Conservation (phyloP, 2,329 filamentous ascomycete species). For the Phaeomoniella chlamydospora region DNA sequence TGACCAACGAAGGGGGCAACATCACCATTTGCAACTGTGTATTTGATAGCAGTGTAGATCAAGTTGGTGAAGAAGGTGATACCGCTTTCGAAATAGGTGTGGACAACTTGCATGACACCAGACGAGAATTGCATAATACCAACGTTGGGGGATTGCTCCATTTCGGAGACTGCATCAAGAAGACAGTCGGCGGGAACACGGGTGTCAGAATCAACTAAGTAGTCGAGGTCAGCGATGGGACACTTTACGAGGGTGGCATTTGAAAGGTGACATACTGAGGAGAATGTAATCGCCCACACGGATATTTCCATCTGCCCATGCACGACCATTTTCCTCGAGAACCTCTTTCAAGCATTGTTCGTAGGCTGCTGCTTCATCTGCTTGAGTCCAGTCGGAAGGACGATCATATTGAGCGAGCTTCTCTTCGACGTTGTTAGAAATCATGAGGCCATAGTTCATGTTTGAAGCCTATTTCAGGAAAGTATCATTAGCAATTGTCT, state of each 20-base stretch:
- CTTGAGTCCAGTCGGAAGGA: conserved; percentile 37
- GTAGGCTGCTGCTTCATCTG: conserved; percentile 32
- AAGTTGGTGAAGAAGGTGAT: conserved; percentile 67
- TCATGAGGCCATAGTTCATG: conserved; percentile 56
- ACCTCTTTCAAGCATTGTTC: conserved; percentile 24
- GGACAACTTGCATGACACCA: conserved; percentile 60
- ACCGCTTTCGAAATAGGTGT: conserved; percentile 58
- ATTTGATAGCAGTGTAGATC: conserved; percentile 58
- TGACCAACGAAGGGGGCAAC: conserved; percentile 62
- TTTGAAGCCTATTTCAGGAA: conserved; percentile 39
- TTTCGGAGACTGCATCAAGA: conserved; percentile 53
- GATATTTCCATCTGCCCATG: conserved; percentile 65
- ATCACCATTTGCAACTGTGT: conserved; percentile 55
- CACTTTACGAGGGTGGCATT: no score
- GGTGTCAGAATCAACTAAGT: conserved; percentile 61
- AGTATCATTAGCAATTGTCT: neutral
- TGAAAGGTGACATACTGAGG: conserved; percentile 60
- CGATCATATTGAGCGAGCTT: conserved; percentile 24
- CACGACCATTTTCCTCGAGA: conserved; percentile 35
- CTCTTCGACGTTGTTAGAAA: conserved; percentile 49
- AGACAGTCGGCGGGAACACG: conserved; percentile 52
- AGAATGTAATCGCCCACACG: conserved; percentile 66
- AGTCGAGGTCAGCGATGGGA: no score
- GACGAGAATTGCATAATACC: conserved; percentile 57
- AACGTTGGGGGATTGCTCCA: conserved; percentile 53